Conservation (phyloP, 2,329 filamentous ascomycete genomes). For the Neonectria magnoliae region DNA sequence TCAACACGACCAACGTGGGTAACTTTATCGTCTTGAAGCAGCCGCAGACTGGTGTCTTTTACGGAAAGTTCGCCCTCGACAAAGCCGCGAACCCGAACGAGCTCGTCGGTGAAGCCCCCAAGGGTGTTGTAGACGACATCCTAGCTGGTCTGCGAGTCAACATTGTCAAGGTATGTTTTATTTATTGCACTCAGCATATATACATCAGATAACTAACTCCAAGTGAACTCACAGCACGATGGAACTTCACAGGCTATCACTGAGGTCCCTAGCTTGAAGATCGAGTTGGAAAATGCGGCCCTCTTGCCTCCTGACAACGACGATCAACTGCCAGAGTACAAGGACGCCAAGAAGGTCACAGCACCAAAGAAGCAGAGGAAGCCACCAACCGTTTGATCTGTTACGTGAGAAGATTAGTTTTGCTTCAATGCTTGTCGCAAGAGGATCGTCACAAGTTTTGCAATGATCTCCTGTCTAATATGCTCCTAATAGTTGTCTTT, state of each 20-base stretch:
- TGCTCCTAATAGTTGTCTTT: too few species aligned
- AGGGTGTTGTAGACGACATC: constrained; percentile 39
- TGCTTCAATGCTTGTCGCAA: neutral
- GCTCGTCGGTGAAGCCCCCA: constrained; percentile 52
- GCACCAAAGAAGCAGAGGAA: neutral
- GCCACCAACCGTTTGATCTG: neutral
- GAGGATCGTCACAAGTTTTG: constrained; percentile 4
- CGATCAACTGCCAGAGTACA: neutral
- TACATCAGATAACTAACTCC: neutral
- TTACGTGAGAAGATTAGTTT: neutral
- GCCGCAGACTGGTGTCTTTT: constrained; percentile 44
- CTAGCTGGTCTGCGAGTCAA: constrained; percentile 44
- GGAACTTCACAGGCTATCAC: constrained; percentile 40
- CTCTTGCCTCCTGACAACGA: constrained; percentile 24
- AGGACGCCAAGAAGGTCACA: neutral
- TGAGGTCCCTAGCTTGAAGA: constrained; percentile 47
- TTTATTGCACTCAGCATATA: neutral
- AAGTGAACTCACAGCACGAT: constrained; percentile 40
- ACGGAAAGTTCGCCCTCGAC: constrained; percentile 52
- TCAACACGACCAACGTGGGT: constrained; percentile 47
- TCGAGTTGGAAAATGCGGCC: constrained; percentile 48
- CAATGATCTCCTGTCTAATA: neutral
- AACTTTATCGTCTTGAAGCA: constrained; percentile 50
- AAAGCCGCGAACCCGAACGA: constrained; percentile 71
- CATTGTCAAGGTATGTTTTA: constrained; percentile 45